Percentiles rank a stretch among this genome's conserved stretches.
Conservation (phyloP, 108 stramenopile genomes). For the Stephanodiscus minutulus region DNA sequence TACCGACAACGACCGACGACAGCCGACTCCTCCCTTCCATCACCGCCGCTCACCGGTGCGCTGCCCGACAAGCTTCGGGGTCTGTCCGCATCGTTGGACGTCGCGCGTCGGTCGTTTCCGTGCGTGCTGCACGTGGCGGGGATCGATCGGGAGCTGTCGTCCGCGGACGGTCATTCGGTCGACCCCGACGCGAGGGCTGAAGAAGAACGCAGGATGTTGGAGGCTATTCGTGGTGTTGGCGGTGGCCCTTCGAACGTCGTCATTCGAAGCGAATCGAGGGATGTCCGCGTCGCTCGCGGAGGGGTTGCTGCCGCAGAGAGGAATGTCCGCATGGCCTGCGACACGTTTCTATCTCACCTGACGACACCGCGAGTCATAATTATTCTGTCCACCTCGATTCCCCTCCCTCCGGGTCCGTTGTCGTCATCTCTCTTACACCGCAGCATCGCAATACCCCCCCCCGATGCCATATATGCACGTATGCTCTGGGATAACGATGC, state of each 20-base stretch:
- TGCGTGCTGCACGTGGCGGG: slow-evolving; percentile 69
- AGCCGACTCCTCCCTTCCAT: slow-evolving; percentile 35
- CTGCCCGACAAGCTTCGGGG: slow-evolving; percentile 71
- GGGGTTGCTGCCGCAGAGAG: background rate
- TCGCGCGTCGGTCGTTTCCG: slow-evolving; percentile 56
- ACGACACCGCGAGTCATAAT: slow-evolving; percentile 53
- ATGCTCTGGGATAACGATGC: slow-evolving; percentile 60
- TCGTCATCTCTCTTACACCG: slow-evolving; percentile 50
- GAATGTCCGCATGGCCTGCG: background rate
- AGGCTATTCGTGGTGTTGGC: slow-evolving; percentile 48
- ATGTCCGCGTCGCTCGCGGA: background rate
- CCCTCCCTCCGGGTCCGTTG: slow-evolving; percentile 65
- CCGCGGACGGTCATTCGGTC: slow-evolving; percentile 50
- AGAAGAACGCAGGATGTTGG: slow-evolving; percentile 63
- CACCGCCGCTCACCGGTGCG: slow-evolving; percentile 44
- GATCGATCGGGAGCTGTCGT: slow-evolving; percentile 64
- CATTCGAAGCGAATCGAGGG: slow-evolving; percentile 1
- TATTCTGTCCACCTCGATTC: slow-evolving; percentile 56
- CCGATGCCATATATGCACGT: slow-evolving; percentile 60
- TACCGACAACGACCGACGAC: slow-evolving; percentile 17
- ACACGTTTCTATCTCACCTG: slow-evolving; percentile 7
- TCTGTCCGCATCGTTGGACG: slow-evolving; percentile 59
- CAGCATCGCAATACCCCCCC: slow-evolving; percentile 51
- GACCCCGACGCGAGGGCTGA: slow-evolving; percentile 53
- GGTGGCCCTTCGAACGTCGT: background rate